Base-by-base conservation (phyloP, 441 rosid species). In the Geranium incanum region DNA sequence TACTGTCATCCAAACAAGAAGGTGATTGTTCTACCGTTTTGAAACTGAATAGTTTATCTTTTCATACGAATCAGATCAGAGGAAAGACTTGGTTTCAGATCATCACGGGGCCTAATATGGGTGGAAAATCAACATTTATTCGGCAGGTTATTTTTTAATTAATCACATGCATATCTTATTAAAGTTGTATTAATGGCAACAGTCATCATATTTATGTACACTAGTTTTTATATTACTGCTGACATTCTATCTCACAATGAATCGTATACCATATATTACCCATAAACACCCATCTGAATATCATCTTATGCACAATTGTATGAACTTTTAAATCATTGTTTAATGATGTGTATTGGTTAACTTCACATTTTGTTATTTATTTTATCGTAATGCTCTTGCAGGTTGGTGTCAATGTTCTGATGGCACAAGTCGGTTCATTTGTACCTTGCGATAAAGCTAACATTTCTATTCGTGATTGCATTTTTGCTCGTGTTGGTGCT, bases 31-130 rank as follows among this genome's bases (percentile, higher is more conserved):
- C 74, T 69, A 64, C 60, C 70, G 57, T 73, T 77, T 63, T 74
- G 75, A 74, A 75, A 57, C 74, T 68, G 73, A 71, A 66, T 65
- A 69, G 72, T 72, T 73, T 80, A 68, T 18, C 41, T 70, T 41
- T 76, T 77, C 59, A 68, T 41, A 19, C 71, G 64, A 75, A 77
- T 71, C 92, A 95, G 99, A 78, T 86, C 73, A 85, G 98, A 72
- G 95, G 88, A 63, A 81, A 86, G 82, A 93, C 97, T 78, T 95
- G 99, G 98, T 95, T 92, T 81, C 99, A 93, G 80, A 95, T 95
- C 78, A 85, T 95, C 75, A 95, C 98, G 18, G 99, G 99, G 74
- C 98, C 99, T 72, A 95, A 95, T 81, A 95, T 95, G 99, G 99
- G 99, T 71, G 98, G 99, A 68, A 95, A 95, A 82, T 95, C 99